Conservation (phyloP, 345 rosid genomes). For the Noccaea caerulescens region DNA sequence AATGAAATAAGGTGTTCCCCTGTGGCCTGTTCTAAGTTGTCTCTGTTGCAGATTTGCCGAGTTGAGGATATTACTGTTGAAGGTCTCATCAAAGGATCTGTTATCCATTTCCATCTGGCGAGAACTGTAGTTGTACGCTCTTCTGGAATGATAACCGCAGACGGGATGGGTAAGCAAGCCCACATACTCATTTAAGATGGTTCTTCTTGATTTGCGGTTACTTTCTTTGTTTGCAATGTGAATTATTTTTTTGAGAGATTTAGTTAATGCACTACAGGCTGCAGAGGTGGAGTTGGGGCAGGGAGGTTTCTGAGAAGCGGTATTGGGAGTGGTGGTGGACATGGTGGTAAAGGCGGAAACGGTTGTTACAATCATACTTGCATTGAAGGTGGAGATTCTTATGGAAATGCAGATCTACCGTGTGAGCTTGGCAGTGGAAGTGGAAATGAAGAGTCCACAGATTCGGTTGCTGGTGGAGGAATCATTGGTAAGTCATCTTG, state of each 20-base stretch:
- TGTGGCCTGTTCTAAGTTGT: background rate
- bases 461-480: conserved; percentile 89
- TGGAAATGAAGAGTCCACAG: conserved; percentile 69
- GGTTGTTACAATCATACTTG: conserved; percentile 76
- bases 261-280: conserved; percentile 54
- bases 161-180: conserved; percentile 78
- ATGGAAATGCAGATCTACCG: conserved; percentile 85
- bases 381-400: conserved; percentile 69
- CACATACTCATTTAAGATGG: conserved; percentile 19
- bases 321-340: conserved; percentile 90
- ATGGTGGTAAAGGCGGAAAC: conserved; percentile 91
- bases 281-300: conserved; percentile 85
- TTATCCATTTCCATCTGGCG: conserved; percentile 92
- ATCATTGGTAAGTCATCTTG: conserved; percentile 61
- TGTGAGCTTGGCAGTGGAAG: conserved; percentile 99
- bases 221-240: background rate
- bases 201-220: conserved; percentile 1
- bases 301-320: conserved; percentile 74
- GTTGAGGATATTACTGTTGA: conserved; percentile 91
- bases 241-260: conserved; percentile 15
- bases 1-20: background rate
- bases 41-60: conserved; percentile 78
- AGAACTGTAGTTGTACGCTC: conserved; percentile 75
- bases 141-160: conserved; percentile 78
- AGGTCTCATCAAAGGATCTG: conserved; percentile 93